A percentile compares a stretch with the other conserved stretches of the same genome.
Evolutionary conservation across 2,329 filamentous ascomycete genomes (phyloP).

Genomic region (Pyrenophora seminiperda): DNA sequence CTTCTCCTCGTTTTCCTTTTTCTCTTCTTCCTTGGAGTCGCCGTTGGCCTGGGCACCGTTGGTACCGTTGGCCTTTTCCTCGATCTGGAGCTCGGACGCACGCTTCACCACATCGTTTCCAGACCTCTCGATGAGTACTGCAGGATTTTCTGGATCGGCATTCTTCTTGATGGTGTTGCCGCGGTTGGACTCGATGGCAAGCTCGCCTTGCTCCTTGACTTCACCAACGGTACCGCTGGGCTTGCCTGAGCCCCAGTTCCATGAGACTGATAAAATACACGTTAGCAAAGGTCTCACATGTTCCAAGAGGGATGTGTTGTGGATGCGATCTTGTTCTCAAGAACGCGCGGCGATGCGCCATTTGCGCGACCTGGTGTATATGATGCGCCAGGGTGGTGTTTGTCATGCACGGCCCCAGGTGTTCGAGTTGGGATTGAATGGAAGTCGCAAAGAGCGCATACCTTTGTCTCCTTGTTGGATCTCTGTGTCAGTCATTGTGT

Average conservation of each 20-base stretch:
- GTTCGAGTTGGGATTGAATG: background rate
- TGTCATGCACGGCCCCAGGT: background rate
- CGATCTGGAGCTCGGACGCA: slow-evolving; percentile 64
- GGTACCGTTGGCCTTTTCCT: slow-evolving; percentile 50
- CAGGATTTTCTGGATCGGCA: slow-evolving; percentile 64
- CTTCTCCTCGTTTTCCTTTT: slow-evolving; percentile 39
- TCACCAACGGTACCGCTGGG: slow-evolving; percentile 63
- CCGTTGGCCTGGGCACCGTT: slow-evolving; percentile 45
- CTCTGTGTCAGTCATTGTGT: slow-evolving; percentile 44
- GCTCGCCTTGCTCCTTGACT: slow-evolving; percentile 63
- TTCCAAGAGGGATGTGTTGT: slow-evolving; percentile 28
- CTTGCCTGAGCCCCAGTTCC: slow-evolving; percentile 63
- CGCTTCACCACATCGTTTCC: slow-evolving; percentile 70
- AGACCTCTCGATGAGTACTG: slow-evolving; percentile 62
- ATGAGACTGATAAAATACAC: slow-evolving; percentile 58
- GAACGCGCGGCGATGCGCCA: slow-evolving; percentile 13
- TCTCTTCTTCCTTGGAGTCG: slow-evolving; percentile 41
- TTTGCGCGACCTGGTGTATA: slow-evolving; percentile 3
- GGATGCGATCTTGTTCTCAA: slow-evolving; percentile 20
- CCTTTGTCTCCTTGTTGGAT: slow-evolving; percentile 47
- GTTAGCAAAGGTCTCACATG: slow-evolving; percentile 8
- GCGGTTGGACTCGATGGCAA: slow-evolving; percentile 64
- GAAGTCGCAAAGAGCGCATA: slow-evolving; percentile 18
- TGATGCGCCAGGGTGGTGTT: slow-evolving; percentile 4
- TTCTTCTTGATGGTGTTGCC: slow-evolving; percentile 70